Conservation (phyloP, 2,329 filamentous ascomycete species). For the Nemania sp. region DNA sequence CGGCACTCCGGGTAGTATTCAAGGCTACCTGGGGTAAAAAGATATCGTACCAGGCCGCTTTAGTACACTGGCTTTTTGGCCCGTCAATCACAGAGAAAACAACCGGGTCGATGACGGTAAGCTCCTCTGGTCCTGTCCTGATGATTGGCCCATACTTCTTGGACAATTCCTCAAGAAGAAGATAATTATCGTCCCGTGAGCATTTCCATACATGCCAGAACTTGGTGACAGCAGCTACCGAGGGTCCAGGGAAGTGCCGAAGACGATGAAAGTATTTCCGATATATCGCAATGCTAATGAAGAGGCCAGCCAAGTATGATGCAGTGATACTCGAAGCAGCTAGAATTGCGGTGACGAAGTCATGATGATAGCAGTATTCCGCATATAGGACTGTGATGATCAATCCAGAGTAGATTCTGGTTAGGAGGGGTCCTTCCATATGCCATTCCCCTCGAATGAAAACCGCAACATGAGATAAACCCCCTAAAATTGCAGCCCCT, state of each 20-base stretch:
- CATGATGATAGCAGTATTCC: neutral
- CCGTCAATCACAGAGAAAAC: slow-evolving; percentile 34
- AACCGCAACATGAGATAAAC: slow-evolving; percentile 33
- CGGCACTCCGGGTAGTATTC: slow-evolving; percentile 25
- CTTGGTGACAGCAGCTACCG: slow-evolving; percentile 37
- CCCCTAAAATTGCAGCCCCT: slow-evolving; percentile 12
- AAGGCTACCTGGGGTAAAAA: slow-evolving; percentile 39
- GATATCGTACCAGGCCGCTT: slow-evolving; percentile 44
- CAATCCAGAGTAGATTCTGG: slow-evolving; percentile 22
- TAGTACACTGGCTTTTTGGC: slow-evolving; percentile 33
- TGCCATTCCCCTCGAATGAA: slow-evolving; percentile 42
- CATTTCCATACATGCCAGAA: slow-evolving; percentile 42
- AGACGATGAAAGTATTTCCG: slow-evolving; percentile 43
- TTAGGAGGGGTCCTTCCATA: slow-evolving; percentile 31
- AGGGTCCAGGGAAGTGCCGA: slow-evolving; percentile 38
- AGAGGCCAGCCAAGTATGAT: slow-evolving; percentile 30
- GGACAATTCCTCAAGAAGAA: slow-evolving; percentile 39
- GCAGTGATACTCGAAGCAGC: neutral
- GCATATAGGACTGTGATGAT: slow-evolving; percentile 14
- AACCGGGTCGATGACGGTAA: slow-evolving; percentile 41
- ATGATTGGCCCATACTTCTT: slow-evolving; percentile 41
- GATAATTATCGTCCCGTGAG: slow-evolving; percentile 31
- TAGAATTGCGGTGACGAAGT: slow-evolving; percentile 1
- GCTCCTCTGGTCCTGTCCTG: slow-evolving; percentile 43
- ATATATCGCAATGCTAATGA: slow-evolving; percentile 41